Base-by-base conservation (phyloP, 2,329 filamentous ascomycete species). In the Pestalotiopsis sp. region DNA sequence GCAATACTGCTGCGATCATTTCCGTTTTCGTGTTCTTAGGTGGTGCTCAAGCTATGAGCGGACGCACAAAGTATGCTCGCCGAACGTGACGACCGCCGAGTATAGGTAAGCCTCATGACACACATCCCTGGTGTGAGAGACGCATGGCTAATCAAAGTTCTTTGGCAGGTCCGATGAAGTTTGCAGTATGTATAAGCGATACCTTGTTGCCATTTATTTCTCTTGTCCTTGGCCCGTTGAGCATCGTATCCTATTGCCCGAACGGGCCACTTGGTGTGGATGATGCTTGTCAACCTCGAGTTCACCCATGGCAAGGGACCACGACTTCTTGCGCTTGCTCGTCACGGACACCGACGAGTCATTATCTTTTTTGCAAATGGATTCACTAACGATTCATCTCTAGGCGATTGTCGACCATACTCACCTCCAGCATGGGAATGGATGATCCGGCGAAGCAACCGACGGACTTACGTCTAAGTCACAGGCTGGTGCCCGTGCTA, bases 31-130 rank as follows among this genome's bases (percentile, higher is more conserved):
- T 35, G 76, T 78, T 58, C 71, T 75, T 39, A 75, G 70, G 69
- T 78, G 76, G 76, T 78, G 76, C 67, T 72, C 73, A 20, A 72
- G 70, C 60, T 78, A 78, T 68, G 76, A 78, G 66, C 74, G 75
- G 65, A 78, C 76, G 59, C 75, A 76, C 66, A 75, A 74, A 66
- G 72, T 73, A 5, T 78, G 76, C 69, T 69, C 70, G 59, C 75
- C 76, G 26, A 77, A 77, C 66, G 71, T 78, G 35, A 78, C 73
- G 11, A 75, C 75, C 62, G 67, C 76, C 14, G 75, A 78, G 72
- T 73, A 76, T 64, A 74, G 76, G 76, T 77, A 73, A 57, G 71
- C 66, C 14, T 20, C 35, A 13, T 58, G 30, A 30, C 1, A 30
- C 40, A 14, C 56, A 14, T 4, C 52, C 10, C 40, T 7, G 3